These are phyloP conservation scores for Beauveria varroae DNA, from an alignment of 2,329 filamentous ascomycete genomes.

Conservation along the genomic window DNA sequence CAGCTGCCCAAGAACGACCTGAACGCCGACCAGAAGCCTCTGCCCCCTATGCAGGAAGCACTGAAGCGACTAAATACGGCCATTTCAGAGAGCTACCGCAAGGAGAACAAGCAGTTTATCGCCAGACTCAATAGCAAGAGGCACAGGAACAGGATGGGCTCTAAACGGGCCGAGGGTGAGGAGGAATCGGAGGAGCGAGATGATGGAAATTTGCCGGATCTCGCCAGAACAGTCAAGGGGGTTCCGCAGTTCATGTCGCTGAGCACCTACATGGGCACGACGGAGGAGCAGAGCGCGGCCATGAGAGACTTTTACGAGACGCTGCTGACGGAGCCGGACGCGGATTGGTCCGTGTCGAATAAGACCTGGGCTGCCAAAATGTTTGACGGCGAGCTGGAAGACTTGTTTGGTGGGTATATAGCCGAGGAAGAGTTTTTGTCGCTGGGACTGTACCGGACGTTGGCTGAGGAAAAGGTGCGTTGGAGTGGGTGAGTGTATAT, in stretches of 20 bases:
- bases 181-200: background rate
- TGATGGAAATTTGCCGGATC: background rate
- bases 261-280: constrained; percentile 6
- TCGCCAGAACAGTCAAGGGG: background rate
- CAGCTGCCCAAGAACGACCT: background rate
- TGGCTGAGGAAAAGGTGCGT: constrained; percentile 10
- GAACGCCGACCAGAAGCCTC: background rate
- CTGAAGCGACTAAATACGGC: background rate
- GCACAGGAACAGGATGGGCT: background rate
- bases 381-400: constrained; percentile 5
- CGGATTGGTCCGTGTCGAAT: background rate
- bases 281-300: background rate
- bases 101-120: background rate
- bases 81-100: constrained; percentile 3
- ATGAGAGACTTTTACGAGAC: background rate
- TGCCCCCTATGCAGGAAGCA: background rate
- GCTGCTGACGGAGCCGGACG: background rate
- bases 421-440: constrained; percentile 7
- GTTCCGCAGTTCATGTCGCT: constrained; percentile 8
- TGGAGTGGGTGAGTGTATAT: constrained; percentile 2
- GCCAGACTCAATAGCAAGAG: background rate
- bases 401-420: constrained; percentile 6
- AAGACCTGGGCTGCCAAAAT: background rate
- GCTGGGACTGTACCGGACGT: constrained; percentile 3
- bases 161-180: background rate